A percentile compares a stretch with the other conserved stretches of the same genome.
These are phyloP conservation scores for Umbelopsis sp. DNA, from an alignment of 192 early-diverging fungal species.

Conservation along the genomic window DNA sequence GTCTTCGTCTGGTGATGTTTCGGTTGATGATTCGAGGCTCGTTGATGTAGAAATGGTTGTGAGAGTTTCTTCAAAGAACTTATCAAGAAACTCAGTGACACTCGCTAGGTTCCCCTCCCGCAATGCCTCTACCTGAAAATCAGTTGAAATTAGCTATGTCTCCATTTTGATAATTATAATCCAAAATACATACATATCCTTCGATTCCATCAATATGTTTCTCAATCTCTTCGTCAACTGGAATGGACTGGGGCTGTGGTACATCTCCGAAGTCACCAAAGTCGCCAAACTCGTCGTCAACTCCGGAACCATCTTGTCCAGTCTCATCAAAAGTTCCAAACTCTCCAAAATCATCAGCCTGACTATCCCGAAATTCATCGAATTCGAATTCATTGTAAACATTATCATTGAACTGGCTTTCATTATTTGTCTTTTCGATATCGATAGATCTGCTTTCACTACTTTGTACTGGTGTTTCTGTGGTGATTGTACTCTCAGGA, in stretches of 20 bases:
- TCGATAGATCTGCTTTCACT: neutral
- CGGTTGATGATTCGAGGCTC: neutral
- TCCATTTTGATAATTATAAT: neutral
- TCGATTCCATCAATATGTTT: conserved; percentile 2
- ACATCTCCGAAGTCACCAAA: conserved; percentile 38
- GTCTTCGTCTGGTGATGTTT: neutral
- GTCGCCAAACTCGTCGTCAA: conserved; percentile 42
- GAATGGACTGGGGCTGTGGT: neutral
- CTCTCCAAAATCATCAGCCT: conserved; percentile 25
- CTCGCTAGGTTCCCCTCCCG: neutral
- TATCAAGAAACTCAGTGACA: neutral
- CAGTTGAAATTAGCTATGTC: neutral
- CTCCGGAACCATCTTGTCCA: conserved; percentile 1
- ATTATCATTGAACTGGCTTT: neutral
- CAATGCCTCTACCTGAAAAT: conserved; percentile 6
- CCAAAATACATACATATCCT: conserved; percentile 11
- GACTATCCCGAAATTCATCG: neutral
- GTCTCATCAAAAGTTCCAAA: conserved; percentile 25
- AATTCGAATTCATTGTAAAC: neutral
- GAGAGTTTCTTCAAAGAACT: neutral
- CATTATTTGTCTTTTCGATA: neutral
- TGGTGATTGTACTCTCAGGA: neutral
- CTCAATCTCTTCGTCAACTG: conserved; percentile 1
- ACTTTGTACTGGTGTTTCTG: neutral
- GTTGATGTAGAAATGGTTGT: neutral